Evolutionary conservation across 1,284 basidiomycete species (phyloP).

Genomic region (Leccinum angustisporum): DNA sequence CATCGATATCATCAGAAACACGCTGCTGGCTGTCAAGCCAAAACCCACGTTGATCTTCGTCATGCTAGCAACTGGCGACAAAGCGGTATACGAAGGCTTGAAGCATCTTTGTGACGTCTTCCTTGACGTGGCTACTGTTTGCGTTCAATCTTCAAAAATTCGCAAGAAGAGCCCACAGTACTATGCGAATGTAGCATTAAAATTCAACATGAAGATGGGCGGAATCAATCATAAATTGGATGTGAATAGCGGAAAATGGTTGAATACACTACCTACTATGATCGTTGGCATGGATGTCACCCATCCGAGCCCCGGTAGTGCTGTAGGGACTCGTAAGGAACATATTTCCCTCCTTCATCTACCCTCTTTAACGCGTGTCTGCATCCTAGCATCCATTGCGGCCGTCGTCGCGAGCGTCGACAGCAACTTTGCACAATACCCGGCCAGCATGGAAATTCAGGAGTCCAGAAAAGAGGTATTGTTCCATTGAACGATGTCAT

Average conservation of each 20-base stretch:
- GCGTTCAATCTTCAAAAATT: constrained; percentile 68
- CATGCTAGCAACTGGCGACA: constrained; percentile 66
- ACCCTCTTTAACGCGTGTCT: neutral
- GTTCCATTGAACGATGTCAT: neutral
- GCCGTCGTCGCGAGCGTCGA: constrained; percentile 78
- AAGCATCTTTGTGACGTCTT: constrained; percentile 71
- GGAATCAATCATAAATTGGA: constrained; percentile 74
- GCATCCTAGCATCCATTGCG: constrained; percentile 62
- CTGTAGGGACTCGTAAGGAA: constrained; percentile 48
- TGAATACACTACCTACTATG: constrained; percentile 64
- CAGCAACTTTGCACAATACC: constrained; percentile 62
- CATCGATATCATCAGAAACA: constrained; percentile 19
- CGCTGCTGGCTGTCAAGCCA: constrained; percentile 29
- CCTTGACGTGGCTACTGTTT: constrained; percentile 71
- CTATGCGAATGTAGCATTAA: constrained; percentile 75
- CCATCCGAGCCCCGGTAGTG: constrained; percentile 70
- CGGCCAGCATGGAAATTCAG: constrained; percentile 71
- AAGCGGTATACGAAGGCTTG: constrained; percentile 68
- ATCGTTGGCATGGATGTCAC: constrained; percentile 84
- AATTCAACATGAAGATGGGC: constrained; percentile 81
- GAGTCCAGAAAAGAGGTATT: constrained; percentile 68
- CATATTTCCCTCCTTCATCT: neutral
- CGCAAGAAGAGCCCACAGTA: constrained; percentile 65
- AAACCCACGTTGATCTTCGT: constrained; percentile 54
- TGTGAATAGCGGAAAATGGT: constrained; percentile 49